Evolutionary conservation across 768 basidiomycete genomes (phyloP).

Genomic region (Tricholoma bakamatsutake): DNA sequence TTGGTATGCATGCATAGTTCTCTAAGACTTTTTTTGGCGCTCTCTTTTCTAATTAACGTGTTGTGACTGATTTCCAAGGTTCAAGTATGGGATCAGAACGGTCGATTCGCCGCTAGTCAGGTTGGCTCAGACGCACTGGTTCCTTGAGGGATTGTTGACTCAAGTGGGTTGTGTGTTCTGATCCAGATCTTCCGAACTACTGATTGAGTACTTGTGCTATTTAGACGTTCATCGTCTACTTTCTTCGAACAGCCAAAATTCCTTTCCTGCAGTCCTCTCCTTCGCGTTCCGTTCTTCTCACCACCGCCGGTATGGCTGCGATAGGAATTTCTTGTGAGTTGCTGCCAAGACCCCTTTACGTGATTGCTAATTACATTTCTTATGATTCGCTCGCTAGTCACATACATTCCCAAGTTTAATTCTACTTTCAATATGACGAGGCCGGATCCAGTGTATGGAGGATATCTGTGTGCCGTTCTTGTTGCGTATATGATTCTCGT

Average conservation of each 20-base stretch:
- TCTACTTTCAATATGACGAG: neutral
- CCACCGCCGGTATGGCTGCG: neutral
- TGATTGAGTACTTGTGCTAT: neutral
- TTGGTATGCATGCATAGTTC: neutral
- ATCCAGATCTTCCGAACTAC: neutral
- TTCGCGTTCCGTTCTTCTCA: neutral
- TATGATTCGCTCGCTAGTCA: neutral
- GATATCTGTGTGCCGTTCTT: neutral
- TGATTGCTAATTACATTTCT: neutral
- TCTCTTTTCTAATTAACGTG: neutral
- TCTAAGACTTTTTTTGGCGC: neutral
- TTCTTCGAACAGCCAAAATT: neutral
- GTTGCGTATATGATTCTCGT: neutral
- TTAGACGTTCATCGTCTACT: neutral
- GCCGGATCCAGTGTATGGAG: neutral
- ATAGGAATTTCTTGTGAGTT: neutral
- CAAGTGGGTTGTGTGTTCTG: neutral
- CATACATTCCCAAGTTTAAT: neutral
- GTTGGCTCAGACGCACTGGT: neutral
- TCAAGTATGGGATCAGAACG: neutral
- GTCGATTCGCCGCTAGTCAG: neutral
- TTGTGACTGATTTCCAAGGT: neutral
- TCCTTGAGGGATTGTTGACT: neutral
- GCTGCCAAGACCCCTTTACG: neutral
- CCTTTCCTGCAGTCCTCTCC: neutral